Evolutionary conservation across 2,329 filamentous ascomycete species (phyloP), one percentile per base, ranked within the genome.

Genomic region (Knoxdaviesia capensis): DNA sequence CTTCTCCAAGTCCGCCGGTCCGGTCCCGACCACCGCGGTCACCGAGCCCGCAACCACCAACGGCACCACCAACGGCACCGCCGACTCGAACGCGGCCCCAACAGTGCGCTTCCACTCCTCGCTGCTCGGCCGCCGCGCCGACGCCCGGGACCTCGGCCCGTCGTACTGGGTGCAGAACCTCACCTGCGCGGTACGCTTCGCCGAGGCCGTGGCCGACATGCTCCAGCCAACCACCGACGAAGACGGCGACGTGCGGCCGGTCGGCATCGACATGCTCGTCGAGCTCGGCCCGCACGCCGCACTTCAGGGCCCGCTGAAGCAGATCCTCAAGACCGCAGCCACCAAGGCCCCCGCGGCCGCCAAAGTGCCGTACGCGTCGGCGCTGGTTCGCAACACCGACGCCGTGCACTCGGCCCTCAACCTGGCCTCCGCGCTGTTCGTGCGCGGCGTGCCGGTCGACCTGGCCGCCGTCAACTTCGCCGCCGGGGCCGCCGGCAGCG

Each of bases 381-480:
- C 58, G 0, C 63, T 81, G 2, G 50, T 68, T 3, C 65, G 71
- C 32, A 66, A 68, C 28, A 64, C 68, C 42, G 58, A 68, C 40
- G 63, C 65, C 1, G 64, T 66, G 1, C 58, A 62, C 9, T 58
- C 59, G 0, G 59, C 62, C 1, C 51, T 65, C 33, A 61, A 67
- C 30, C 51, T 65, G 2, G 64, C 64, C 1, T 61, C 56, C 1
- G 56, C 52, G 0, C 52, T 72, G 4, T 67, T 66, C 47, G 53
- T 54, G n/a, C 63, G 61, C 42, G 68, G 67, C 1, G 53, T 56
- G 5, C 41, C 51, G 3, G 48, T 71, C 7, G 53, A 68, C 41
- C 61, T 72, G 36, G 53, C 54, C 28, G 57, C 58, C 2, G 57
- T 69, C 50, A 71, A 70, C 49, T 63, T 63, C 46, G 48, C 48